Percentiles rank a stretch among this genome's conserved stretches.
phyloP scores from a whole-genome alignment of 2,329 filamentous ascomycete genomes.

The Venturia pyrina region DNA sequence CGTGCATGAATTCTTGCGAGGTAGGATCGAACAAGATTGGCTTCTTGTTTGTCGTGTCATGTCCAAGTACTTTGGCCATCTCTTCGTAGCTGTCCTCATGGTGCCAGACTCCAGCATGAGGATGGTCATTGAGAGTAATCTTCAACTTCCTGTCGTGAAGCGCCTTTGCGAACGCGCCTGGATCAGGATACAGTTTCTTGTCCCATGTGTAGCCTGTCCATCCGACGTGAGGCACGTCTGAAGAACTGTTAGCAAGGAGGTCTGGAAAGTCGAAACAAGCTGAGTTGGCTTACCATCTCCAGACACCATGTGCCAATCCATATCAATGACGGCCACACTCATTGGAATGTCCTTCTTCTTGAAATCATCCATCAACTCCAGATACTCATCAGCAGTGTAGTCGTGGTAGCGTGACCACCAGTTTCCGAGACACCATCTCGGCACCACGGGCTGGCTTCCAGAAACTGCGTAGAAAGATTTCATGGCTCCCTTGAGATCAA shows the following conservation, averaged over 20 bases:
- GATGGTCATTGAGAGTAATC: conserved; percentile 52
- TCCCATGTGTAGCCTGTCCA: conserved; percentile 58
- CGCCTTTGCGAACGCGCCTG: conserved; percentile 39
- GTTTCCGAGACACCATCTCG: conserved; percentile 50
- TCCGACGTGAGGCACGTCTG: conserved; percentile 29
- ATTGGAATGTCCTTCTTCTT: conserved; percentile 42
- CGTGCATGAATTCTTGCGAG: conserved; percentile 44
- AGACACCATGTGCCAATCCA: conserved; percentile 54
- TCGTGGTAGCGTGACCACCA: conserved; percentile 57
- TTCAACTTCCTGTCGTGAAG: conserved; percentile 44
- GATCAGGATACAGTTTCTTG: conserved; percentile 46
- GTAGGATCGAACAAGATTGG: conserved; percentile 49
- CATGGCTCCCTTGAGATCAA: conserved; percentile 45
- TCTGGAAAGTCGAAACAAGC: too few relatives aligned
- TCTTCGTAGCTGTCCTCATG: conserved; percentile 48
- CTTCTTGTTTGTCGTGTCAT: conserved; percentile 39
- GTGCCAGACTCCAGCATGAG: conserved; percentile 46
- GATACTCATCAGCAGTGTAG: conserved; percentile 46
- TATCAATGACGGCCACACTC: conserved; percentile 51
- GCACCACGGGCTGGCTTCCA: conserved; percentile 45
- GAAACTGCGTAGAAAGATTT: conserved; percentile 46
- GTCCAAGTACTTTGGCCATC: conserved; percentile 42
- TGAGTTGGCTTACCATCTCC: neutral
- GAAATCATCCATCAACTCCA: conserved; percentile 49
- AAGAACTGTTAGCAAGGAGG: neutral